Base-by-base conservation (phyloP, 2,329 filamentous ascomycete species). In the Cordyceps cateniannulata region DNA sequence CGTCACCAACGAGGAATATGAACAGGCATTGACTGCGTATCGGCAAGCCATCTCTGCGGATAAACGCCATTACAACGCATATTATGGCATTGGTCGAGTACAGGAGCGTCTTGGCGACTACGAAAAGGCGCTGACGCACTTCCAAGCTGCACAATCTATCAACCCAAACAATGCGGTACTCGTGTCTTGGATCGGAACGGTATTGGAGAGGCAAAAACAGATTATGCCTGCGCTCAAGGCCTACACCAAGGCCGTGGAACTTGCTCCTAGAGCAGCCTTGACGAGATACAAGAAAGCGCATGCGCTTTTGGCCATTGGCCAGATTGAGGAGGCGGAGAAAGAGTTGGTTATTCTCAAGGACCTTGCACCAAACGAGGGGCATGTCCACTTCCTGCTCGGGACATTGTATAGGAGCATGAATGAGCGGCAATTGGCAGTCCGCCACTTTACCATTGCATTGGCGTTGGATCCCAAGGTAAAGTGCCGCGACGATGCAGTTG, bases 391-490 rank as follows among this genome's bases (percentile, higher is more conserved):
- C 77, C 79, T 96, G 64, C 85, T 99, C 44, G 96, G 93, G 22
- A 90, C 91, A 71, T 82, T 92, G 64, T 91, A 92, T 76, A 89
- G 89, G 73, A 81, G 79, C 60, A 79, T 90, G 68, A 86, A 85
- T 67, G 85, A 91, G 68, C 89, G 86, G 72, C 86, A 86, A 63
- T 82, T 86, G 68, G 93, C 95, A n/a, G 90, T 99, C 62, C 87
- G 89, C 62, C 91, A 97, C 73, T 96, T 96, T 72, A 99, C 95
- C 7, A 93, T 93, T 72, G 95, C 95, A 20, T 79, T 98, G 70
- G 96, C 96, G 74, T 78, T 99, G 69, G 95, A 99, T 79, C 95
- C 93, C 32, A 98, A 98, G 87, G 93, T 96, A 79, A 71, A 81
- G 72, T 52, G 50, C 8, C 35, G 44, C 8, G 29, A 29, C 14